These are phyloP conservation scores for Melastoma candidum DNA, from an alignment of 441 rosid genomes.

Conservation along the genomic window DNA sequence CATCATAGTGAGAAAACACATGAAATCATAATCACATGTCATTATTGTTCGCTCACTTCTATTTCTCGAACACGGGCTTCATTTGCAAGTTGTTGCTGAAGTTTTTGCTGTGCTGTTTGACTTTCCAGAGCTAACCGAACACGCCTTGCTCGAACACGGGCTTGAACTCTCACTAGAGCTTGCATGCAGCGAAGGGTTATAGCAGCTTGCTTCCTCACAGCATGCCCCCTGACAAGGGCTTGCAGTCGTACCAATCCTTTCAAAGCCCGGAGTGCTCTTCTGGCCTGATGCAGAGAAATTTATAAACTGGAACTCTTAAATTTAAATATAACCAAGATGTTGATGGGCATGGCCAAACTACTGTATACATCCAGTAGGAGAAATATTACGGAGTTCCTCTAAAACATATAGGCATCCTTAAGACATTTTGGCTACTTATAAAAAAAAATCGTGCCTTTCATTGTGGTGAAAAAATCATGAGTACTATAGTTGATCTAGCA, in stretches of 20 bases:
- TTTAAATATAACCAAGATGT: too few species aligned
- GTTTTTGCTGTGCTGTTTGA: constrained; percentile 61
- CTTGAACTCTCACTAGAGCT: constrained; percentile 99
- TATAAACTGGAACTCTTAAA: neutral
- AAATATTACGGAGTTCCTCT: too few species aligned
- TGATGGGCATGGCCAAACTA: too few species aligned
- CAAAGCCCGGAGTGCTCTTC: constrained; percentile 92
- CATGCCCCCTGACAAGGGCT: constrained; percentile 98
- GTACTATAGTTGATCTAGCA: neutral
- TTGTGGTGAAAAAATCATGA: neutral
- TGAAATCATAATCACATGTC: too few species aligned
- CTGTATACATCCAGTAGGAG: too few species aligned
- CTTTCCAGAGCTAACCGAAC: constrained; percentile 89
- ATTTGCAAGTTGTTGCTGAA: constrained; percentile 71
- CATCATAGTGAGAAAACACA: too few species aligned
- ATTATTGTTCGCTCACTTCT: constrained; percentile 39
- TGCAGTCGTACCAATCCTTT: constrained; percentile 98
- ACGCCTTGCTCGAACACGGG: constrained; percentile 94
- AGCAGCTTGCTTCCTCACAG: constrained; percentile 99
- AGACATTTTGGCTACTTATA: too few species aligned
- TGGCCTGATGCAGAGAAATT: constrained; percentile 45
- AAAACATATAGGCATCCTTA: too few species aligned
- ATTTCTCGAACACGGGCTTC: constrained; percentile 82
- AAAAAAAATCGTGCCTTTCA: too few species aligned
- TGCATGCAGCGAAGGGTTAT: constrained; percentile 99